Percentiles rank a stretch among this genome's conserved stretches.
Evolutionary conservation across 306 rosid species (phyloP).

Genomic region (Dryas alaskensis): DNA sequence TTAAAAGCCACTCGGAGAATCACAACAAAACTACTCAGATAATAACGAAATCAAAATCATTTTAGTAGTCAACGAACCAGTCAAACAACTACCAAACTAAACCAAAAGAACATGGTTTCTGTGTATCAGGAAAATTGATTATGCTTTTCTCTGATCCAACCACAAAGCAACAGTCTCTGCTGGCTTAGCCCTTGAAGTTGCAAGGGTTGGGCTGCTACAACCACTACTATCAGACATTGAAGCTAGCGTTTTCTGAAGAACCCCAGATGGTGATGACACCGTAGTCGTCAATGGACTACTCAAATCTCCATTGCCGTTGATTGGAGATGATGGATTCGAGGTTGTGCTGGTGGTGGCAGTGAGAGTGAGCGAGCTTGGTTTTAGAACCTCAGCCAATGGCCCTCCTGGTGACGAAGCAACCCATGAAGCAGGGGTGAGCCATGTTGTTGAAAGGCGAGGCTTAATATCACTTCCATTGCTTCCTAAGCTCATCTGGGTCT

Average conservation of each 20-base stretch:
- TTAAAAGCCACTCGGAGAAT: not conserved
- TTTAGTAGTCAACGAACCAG: not conserved
- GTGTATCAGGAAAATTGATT: not conserved
- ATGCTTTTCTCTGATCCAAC: slow-evolving; percentile 34
- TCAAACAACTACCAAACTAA: slow-evolving; percentile 1
- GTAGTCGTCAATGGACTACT: slow-evolving; percentile 39
- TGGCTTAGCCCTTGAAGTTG: slow-evolving; percentile 47
- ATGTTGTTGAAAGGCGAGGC: slow-evolving; percentile 37
- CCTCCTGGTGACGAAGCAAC: slow-evolving; percentile 54
- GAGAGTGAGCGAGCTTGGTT: slow-evolving; percentile 22
- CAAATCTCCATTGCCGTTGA: slow-evolving; percentile 37
- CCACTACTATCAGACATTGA: slow-evolving; percentile 70
- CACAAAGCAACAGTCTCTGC: slow-evolving; percentile 53
- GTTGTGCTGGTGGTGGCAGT: slow-evolving; percentile 27
- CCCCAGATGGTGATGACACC: slow-evolving; percentile 67
- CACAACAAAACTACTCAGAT: not conserved
- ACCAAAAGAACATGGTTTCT: not conserved
- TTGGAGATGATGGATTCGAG: slow-evolving; percentile 46
- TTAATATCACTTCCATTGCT: slow-evolving; percentile 29
- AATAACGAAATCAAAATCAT: not conserved
- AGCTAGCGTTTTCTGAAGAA: slow-evolving; percentile 56
- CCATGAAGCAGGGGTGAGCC: slow-evolving; percentile 54
- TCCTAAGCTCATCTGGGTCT: slow-evolving; percentile 44
- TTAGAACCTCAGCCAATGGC: slow-evolving; percentile 76
- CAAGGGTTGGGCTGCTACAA: slow-evolving; percentile 58